Percentiles rank a stretch among this genome's conserved stretches.
phyloP scores from a whole-genome alignment of 2,329 filamentous ascomycete species.

The Apiospora malaysiana region DNA sequence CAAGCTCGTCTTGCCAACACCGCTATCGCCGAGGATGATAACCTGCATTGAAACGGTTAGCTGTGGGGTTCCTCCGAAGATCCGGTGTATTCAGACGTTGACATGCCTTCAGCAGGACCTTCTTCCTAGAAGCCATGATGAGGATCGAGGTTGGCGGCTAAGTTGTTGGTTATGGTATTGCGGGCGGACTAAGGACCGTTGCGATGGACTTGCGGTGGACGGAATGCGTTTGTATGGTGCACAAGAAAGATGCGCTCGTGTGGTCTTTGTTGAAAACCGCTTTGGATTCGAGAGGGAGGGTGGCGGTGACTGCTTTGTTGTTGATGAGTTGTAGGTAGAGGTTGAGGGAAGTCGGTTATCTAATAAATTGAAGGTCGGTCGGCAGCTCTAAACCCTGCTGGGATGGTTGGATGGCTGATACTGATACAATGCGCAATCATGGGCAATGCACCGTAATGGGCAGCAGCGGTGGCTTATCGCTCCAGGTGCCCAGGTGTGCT shows the following conservation, averaged over 20 bases:
- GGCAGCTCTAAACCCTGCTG: conserved; percentile 8
- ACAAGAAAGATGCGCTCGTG: not conserved
- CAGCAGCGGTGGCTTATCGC: conserved; percentile 12
- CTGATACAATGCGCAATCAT: conserved; percentile 15
- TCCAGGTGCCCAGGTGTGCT: not conserved
- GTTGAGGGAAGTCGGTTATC: conserved; percentile 4
- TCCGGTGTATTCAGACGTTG: not conserved
- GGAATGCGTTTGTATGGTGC: not conserved
- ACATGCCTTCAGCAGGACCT: conserved; percentile 84
- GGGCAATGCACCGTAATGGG: not conserved
- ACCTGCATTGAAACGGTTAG: conserved; percentile 63
- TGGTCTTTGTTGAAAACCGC: no score
- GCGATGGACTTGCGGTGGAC: not conserved
- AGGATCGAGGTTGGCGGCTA: conserved; percentile 26
- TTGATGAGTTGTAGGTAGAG: conserved; percentile 8
- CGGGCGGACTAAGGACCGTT: not conserved
- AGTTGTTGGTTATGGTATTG: not conserved
- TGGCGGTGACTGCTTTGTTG: not conserved
- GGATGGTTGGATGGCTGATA: no score
- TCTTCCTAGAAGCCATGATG: conserved; percentile 82
- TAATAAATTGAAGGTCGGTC: conserved; percentile 12
- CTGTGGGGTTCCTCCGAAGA: not conserved
- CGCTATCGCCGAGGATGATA: conserved; percentile 98
- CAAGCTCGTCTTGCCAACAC: conserved; percentile 98
- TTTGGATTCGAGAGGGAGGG: not conserved